Evolutionary conservation across 75 land plant species (phyloP).

Genomic region (Azolla pinnata): DNA sequence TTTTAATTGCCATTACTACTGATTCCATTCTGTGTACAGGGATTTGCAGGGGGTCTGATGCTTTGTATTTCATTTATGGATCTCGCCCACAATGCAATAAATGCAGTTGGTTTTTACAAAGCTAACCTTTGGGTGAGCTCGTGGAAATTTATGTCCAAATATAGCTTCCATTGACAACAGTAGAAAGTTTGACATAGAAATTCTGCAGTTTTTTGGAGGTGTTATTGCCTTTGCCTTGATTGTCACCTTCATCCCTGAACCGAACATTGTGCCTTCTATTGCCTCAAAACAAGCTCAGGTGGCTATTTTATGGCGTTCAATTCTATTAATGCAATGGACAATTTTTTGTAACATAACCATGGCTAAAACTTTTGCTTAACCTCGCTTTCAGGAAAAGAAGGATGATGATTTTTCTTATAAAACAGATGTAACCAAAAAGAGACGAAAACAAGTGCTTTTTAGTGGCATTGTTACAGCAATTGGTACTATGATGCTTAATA

Average conservation of each 20-base stretch:
- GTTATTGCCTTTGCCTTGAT: conserved; percentile 67
- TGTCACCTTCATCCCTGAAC: conserved; percentile 78
- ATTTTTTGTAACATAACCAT: background rate
- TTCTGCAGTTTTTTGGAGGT: conserved; percentile 74
- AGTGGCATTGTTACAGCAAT: conserved; percentile 89
- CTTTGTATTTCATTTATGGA: conserved; percentile 85
- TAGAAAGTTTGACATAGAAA: background rate
- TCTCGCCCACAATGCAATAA: conserved; percentile 88
- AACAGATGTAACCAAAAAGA: conserved; percentile 67
- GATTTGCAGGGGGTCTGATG: conserved; percentile 96
- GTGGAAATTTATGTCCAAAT: background rate
- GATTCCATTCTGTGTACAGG: conserved; percentile 33
- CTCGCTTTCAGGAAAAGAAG: conserved; percentile 14
- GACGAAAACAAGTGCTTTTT: conserved; percentile 62
- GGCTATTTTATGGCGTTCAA: background rate
- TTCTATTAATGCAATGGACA: background rate
- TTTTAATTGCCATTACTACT: too few species aligned
- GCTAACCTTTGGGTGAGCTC: conserved; percentile 77
- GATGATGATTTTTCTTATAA: conserved; percentile 37
- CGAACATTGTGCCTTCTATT: conserved; percentile 40
- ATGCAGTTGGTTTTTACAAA: conserved; percentile 77
- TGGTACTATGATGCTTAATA: too few species aligned
- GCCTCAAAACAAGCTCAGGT: conserved; percentile 2
- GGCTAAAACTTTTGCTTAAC: background rate
- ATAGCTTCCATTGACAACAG: background rate